These are phyloP conservation scores for Chrysoporthe puriensis DNA, from an alignment of 2,329 filamentous ascomycete species.

Conservation along the genomic window DNA sequence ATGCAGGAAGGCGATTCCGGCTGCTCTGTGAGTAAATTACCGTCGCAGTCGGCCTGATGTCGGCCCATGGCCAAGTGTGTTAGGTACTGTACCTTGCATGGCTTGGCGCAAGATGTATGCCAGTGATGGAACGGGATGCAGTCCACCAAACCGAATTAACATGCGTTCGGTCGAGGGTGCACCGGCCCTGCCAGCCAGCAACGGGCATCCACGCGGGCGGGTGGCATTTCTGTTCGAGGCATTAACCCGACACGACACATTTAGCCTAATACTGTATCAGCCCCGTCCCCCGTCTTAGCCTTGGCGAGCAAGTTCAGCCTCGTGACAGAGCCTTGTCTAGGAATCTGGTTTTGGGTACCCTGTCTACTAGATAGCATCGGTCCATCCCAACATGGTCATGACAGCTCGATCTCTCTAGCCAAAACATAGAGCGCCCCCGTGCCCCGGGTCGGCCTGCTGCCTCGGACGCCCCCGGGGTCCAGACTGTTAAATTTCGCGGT, in stretches of 20 bases:
- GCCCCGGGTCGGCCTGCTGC: not conserved
- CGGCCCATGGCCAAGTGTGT: not conserved
- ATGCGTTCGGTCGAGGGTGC: not conserved
- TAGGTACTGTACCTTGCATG: not conserved
- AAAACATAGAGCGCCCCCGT: not conserved
- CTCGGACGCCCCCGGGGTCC: not conserved
- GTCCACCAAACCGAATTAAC: not conserved
- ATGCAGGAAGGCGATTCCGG: no score
- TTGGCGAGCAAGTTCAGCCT: not conserved
- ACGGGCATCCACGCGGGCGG: no score
- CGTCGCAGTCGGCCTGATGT: constrained; percentile 5
- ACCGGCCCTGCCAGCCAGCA: not conserved
- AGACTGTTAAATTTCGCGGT: not conserved
- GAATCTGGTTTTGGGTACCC: not conserved
- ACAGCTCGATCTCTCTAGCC: not conserved
- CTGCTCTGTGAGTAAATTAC: no score
- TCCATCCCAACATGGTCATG: not conserved
- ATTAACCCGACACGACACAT: not conserved
- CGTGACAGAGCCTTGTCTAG: not conserved
- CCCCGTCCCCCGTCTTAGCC: not conserved
- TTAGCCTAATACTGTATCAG: not conserved
- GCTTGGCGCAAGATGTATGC: not conserved
- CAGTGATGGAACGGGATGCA: not conserved
- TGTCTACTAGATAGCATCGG: not conserved
- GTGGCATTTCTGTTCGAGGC: not conserved